Conservation (phyloP, 169 alveolate species). For the Babesia bigemina region DNA sequence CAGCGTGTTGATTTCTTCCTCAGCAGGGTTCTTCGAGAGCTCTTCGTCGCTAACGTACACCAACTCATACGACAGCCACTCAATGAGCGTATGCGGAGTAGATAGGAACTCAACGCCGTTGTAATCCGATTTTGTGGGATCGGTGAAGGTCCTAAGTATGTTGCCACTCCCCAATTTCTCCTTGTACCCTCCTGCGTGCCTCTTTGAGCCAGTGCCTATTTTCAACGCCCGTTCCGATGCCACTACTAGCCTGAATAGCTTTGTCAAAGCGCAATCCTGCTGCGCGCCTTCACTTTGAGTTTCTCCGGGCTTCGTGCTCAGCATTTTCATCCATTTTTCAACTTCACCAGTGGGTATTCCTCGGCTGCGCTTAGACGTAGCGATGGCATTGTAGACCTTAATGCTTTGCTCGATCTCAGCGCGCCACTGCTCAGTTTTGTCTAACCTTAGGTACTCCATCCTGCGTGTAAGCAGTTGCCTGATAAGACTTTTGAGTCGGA, state of each 20-base stretch:
- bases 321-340: constrained; percentile 1
- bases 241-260: constrained; percentile 12
- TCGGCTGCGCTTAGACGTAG: background rate
- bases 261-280: constrained; percentile 4
- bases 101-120: background rate
- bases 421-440: constrained; percentile 14
- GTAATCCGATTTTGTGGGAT: background rate
- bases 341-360: background rate
- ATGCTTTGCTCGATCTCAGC: background rate
- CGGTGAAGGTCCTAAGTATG: constrained; percentile 1
- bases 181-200: constrained; percentile 10
- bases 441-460: background rate
- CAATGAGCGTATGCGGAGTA: constrained; percentile 20
- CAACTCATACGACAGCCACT: constrained; percentile 18
- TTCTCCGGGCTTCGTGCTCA: constrained; percentile 4
- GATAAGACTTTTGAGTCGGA: constrained; percentile 37
- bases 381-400: constrained; percentile 1
- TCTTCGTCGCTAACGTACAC: background rate
- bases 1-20: constrained; percentile 12
- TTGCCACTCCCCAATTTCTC: background rate
- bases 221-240: constrained; percentile 20
- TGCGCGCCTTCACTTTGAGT: background rate
- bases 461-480: constrained; percentile 10
- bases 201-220: background rate
- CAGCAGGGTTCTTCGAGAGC: background rate